Base-by-base conservation (phyloP, 1,139 yeast species). In the Schizosaccharomyces versatilis region DNA sequence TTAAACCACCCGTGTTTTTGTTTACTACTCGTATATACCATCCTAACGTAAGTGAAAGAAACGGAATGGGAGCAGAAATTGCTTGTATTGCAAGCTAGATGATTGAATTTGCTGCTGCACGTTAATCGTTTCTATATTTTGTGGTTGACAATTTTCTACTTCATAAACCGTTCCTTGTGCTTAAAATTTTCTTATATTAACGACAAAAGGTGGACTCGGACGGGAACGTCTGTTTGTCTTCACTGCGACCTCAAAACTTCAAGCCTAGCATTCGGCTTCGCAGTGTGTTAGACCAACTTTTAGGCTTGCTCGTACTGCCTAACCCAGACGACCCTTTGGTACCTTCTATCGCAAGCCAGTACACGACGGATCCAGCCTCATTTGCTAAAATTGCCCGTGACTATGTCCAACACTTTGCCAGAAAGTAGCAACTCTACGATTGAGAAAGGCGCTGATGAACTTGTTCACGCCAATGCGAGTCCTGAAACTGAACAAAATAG, bases 1-100 rank as follows among this genome's bases (percentile, higher is more conserved):
- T 82, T 70, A 79, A 82, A 61, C 96, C 96, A 3, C 96, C 96
- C 1, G 78, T 93, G 24, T 86, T 86, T 57, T 74, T 83, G 55
- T 85, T 86, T 86, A 71, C 79, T 55, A 86, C 96, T 14, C 19
- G 49, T 19, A 44, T 44, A 17, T 44, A 44, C n/a, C 49, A 44
- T 44, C 49, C 49, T 7, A 44, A 44, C 32, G 49, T 44, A 8
- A 44, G 49, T 32, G 7, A 24, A 24, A 24, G 32, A 24, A 24
- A 24, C 5, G 2, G 2, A 24, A 24, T 24, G 32, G 32, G 5
- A 24, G n/a, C n/a, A 24, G 32, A 24, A 24, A 24, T 5, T 24
- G 32, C 5, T 24, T 24, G 32, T 5, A 24, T 5, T 24, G 5
- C 32, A 24, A 24, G 32, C 32, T 24, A 24, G 32, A 5, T 24